These are phyloP conservation scores for Cetradonia linearis DNA, from an alignment of 495 filamentous ascomycete species.

Conservation along the genomic window DNA sequence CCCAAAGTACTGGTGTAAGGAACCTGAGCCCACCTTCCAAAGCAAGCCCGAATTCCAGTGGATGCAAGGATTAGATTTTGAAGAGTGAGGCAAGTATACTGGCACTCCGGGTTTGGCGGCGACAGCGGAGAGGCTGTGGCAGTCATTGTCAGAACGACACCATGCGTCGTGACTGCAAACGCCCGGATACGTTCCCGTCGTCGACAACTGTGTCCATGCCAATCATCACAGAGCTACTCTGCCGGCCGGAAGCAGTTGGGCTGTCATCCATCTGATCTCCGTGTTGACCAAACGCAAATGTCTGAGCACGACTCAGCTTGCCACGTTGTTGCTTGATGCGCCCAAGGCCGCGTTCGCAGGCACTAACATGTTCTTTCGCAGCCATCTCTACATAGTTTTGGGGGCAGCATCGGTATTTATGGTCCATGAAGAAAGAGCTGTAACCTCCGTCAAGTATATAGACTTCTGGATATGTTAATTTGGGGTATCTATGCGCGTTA, in stretches of 20 bases:
- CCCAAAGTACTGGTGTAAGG: conserved; percentile 5
- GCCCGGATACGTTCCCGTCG: conserved; percentile 43
- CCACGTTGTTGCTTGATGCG: conserved; percentile 67
- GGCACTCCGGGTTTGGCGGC: neutral
- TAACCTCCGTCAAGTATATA: conserved; percentile 98
- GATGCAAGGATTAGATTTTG: conserved; percentile 6
- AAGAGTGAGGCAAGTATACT: neutral
- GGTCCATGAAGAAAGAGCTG: conserved; percentile 73
- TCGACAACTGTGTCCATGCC: conserved; percentile 44
- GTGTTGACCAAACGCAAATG: conserved; percentile 80
- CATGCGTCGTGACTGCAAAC: conserved; percentile 56
- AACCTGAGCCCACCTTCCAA: neutral
- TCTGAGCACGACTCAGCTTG: conserved; percentile 79
- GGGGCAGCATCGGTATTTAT: conserved; percentile 72
- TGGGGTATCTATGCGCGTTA: conserved; percentile 76
- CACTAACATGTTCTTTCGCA: conserved; percentile 74
- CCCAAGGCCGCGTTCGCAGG: conserved; percentile 88
- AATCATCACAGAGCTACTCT: conserved; percentile 30
- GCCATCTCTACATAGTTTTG: conserved; percentile 96
- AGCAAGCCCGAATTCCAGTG: conserved; percentile 13
- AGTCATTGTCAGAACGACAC: conserved; percentile 48
- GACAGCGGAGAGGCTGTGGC: neutral
- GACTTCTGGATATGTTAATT: conserved; percentile 83
- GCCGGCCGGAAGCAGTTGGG: conserved; percentile 56
- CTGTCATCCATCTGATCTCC: conserved; percentile 60